A percentile compares a stretch with the other conserved stretches of the same genome.
Evolutionary conservation across 805 yeast species (phyloP).

Genomic region (Metschnikowia shivogae): DNA sequence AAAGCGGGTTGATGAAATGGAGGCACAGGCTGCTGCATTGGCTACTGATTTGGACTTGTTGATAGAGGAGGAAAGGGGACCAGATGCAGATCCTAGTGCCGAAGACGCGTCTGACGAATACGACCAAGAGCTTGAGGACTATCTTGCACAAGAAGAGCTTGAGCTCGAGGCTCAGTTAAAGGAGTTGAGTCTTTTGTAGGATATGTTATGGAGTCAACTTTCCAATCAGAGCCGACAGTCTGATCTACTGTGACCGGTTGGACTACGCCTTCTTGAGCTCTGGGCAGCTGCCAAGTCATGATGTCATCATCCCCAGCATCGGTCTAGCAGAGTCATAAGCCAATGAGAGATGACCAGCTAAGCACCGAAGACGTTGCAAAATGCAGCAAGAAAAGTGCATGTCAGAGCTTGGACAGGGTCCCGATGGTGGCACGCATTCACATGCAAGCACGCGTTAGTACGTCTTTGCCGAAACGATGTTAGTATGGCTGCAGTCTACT

Average conservation of each 20-base stretch:
- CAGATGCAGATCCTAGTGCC: background rate
- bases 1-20: slow-evolving; percentile 7
- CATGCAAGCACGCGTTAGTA: background rate
- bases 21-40: slow-evolving; percentile 11
- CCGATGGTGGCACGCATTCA: background rate
- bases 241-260: too few relatives aligned
- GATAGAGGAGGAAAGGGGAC: slow-evolving; percentile 7
- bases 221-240: too few relatives aligned
- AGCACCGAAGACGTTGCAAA: too few relatives aligned
- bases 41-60: slow-evolving; percentile 11
- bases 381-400: too few relatives aligned
- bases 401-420: background rate
- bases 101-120: background rate
- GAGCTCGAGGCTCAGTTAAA: slow-evolving; percentile 18
- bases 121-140: slow-evolving; percentile 15
- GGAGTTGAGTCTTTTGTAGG: slow-evolving; percentile 6
- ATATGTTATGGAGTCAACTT: too few relatives aligned
- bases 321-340: too few relatives aligned
- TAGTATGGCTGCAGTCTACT: background rate
- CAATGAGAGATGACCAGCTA: too few relatives aligned
- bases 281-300: too few relatives aligned
- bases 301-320: too few relatives aligned
- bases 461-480: background rate
- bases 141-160: slow-evolving; percentile 14
- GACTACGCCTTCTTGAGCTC: too few relatives aligned